phyloP scores from a whole-genome alignment of 2,329 filamentous ascomycete species.

The Lithohypha guttulata region DNA sequence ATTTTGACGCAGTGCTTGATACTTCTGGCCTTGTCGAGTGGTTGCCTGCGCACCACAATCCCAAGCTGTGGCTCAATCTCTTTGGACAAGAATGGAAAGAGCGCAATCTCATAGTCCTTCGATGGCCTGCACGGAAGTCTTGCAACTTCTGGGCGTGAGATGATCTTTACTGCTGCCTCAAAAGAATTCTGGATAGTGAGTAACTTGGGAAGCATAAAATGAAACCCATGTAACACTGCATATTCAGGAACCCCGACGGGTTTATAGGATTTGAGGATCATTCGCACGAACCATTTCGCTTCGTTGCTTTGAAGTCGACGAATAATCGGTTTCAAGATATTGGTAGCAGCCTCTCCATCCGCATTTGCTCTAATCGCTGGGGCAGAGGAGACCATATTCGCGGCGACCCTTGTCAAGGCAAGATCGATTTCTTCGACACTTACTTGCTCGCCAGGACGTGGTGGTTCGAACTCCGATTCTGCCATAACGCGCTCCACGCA shows the following conservation, averaged over 20 bases:
- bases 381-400: constrained; percentile 60
- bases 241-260: constrained; percentile 52
- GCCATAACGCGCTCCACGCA: constrained; percentile 57
- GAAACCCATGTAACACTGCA: constrained; percentile 49
- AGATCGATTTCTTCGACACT: constrained; percentile 63
- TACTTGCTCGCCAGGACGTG: constrained; percentile 35
- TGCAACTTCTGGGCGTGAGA: constrained; percentile 10
- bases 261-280: constrained; percentile 67
- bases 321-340: constrained; percentile 47
- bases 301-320: constrained; percentile 53
- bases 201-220: constrained; percentile 55
- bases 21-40: constrained; percentile 50
- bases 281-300: constrained; percentile 75
- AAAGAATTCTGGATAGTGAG: constrained; percentile 17
- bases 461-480: constrained; percentile 41
- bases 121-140: constrained; percentile 10
- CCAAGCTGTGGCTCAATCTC: constrained; percentile 43
- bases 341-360: constrained; percentile 32
- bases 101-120: constrained; percentile 3
- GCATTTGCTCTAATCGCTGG: constrained; percentile 42
- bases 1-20: constrained; percentile 65
- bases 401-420: constrained; percentile 55
- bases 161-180: constrained; percentile 13
- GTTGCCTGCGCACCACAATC: constrained; percentile 49
- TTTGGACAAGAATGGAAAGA: constrained; percentile 13